Evolutionary conservation across 352 stramenopile genomes (phyloP), one percentile per base, ranked within the genome.

Genomic region (Globisporangium heterothallicum): DNA sequence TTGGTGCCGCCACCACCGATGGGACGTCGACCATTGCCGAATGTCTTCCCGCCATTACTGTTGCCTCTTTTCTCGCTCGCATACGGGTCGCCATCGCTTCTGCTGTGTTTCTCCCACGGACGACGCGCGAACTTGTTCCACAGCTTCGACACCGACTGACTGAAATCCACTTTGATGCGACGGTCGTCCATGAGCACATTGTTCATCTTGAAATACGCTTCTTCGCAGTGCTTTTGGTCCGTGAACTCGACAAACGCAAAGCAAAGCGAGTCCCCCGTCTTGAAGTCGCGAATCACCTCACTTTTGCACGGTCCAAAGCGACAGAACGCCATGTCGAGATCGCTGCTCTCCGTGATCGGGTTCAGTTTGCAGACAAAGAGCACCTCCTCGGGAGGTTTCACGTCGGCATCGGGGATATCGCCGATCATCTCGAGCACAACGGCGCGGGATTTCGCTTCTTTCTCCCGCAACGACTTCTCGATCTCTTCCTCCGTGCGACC

Each of bases 121-220:
- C 74, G 69, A 12, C 79, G 67, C 40, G 82, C 76, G 56, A 89
- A 72, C 44, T 90, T 86, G 70, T 98, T 97, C 97, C 97, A 99
- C 6, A 99, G 69, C 65, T 99, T 99, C 6, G 94, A 92, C 1
- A 99, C 97, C 26, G 90, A 98, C 63, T 99, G 97, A 58, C 83
- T 97, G 53, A 99, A 99, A 68, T 99, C 97, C 24, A 94, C 84
- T 63, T 94, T 94, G 52, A 94, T 88, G 27, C 96, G 86, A 18
- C 97, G 84, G 65, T 99, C 97, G 73, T 99, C 97, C 18, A 99
- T 86, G 22, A 99, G 67, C 12, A 98, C 96, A 78, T 99, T 99
- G 74, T 99, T 99, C 97, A 99, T 99, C 84, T 99, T 99, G 55
- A 98, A 97, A 66, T 98, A 99, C 8, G 97, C 97, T 66, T 98